Evolutionary conservation across 148 eudicot species (phyloP), one percentile per base, ranked within the genome.

Genomic region (Rhododendron vialii): DNA sequence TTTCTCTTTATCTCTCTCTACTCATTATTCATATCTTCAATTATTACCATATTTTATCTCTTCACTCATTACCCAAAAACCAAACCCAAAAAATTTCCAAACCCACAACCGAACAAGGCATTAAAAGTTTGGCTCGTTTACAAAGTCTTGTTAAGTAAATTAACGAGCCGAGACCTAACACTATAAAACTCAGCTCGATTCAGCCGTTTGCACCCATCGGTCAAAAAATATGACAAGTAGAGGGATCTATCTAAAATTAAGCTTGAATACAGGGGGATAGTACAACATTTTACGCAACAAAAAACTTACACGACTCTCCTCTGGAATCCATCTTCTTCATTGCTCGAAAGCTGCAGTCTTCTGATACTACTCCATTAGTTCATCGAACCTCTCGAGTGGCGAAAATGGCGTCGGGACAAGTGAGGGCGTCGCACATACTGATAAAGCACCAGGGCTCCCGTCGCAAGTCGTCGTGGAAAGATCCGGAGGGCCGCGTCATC

Each of bases 381-480:
- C 30, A 3, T 67, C 35, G 2, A 71, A 71, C 0, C 7, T 4
- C 11, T 4, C 41, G 33, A 71, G 14, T 36, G 26, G 13, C 0
- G 26, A 90, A 75, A 81, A 93, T 96, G 98, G 86, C 95, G 77
- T 90, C 98, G 26, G 91, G 88, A 24, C 89, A 93, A 85, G 98
- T 94, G 17, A 94, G 87, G 94, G 99, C 99, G 22, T 96, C 96
- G 2, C 99, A 96, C 85, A 94, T 96, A 78, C 93, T 96, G 7
- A 94, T 96, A 1, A 96, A 96, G 91, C 99, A 96, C 88, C 87
- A 96, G 85, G 98, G 95, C 33, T 96, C 99, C 28, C 94, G 98
- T 17, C 89, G 99, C 20, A 94, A 93, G 90, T 90, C 97, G 50
- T 96, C 99, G 0, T 96, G 99, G 99, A 96, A 95, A 88, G 99